Base-by-base conservation (phyloP, 2,329 filamentous ascomycete genomes). In the Aspergillaceae sp. region DNA sequence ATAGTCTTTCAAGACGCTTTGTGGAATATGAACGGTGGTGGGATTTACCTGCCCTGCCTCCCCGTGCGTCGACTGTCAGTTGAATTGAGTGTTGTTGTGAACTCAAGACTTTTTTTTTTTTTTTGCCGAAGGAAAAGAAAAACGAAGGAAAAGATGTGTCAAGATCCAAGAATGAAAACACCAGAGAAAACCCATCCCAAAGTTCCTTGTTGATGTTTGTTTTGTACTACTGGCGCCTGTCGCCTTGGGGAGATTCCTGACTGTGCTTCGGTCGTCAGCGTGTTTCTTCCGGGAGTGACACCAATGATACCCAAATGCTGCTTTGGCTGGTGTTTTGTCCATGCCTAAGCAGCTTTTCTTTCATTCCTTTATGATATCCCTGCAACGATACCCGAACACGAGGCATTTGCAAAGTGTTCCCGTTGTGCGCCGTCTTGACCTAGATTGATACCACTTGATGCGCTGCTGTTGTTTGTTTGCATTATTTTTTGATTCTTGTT, bases 11-110 rank as follows among this genome's bases (percentile, higher is more conserved):
- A 49, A 58, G 58, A 51, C 62, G 62, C 48, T 51, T 59, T 44
- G 53, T 66, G 49, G 64, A 68, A 58, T 68, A 60, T 56, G 65
- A 69, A 56, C 64, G 66, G 52, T 69, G 65, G 66, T 69, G 66
- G 67, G 65, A 66, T 49, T 26, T 5, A 47, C 60, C 52, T 52
- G 63, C 55, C 32, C 26, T 57, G 49, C 60, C 51, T 57, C 56
- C 53, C 51, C 54, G 45, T 51, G 50, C 55, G 54, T 54, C 50
- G 46, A 49, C 52, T 46, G 40, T 44, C 51, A 53, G 55, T 48
- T 55, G 57, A 53, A 53, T 47, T 30, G 41, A 43, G 48, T 26
- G n/a, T 42, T 43, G 50, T 43, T 42, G 41, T 34, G 40, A 47
- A 41, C n/a, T 38, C 27, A 19, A 50, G 46, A 48, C 44, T 9